These are phyloP conservation scores for Entoloma clypeatum DNA, from an alignment of 1,284 basidiomycete genomes.

Conservation along the genomic window DNA sequence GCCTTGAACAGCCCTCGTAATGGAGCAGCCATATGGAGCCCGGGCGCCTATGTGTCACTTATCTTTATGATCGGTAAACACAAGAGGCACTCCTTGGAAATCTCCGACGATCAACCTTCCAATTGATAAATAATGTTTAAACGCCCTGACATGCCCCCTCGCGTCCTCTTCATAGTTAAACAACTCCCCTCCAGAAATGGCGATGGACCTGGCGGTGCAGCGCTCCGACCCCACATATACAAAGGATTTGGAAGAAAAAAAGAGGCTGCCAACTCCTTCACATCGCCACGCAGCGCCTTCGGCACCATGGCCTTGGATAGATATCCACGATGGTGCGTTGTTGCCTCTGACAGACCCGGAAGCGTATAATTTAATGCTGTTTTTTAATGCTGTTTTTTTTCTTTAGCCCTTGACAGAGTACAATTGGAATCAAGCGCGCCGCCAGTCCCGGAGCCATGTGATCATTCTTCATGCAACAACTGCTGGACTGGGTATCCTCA, in stretches of 20 bases:
- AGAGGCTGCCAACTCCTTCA: slow-evolving; percentile 29
- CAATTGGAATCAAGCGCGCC: slow-evolving; percentile 32
- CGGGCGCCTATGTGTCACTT: too few relatives aligned
- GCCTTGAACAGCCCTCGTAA: too few relatives aligned
- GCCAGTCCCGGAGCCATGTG: slow-evolving; percentile 36
- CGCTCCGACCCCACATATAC: slow-evolving; percentile 14
- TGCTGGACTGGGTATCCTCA: slow-evolving; percentile 46
- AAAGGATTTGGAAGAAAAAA: slow-evolving; percentile 16
- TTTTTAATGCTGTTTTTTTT: slow-evolving; percentile 3
- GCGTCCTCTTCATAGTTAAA: too few relatives aligned
- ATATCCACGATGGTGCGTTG: slow-evolving; percentile 31
- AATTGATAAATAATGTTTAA: too few relatives aligned
- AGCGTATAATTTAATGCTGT: not conserved
- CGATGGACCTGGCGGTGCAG: too few relatives aligned
- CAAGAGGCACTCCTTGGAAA: too few relatives aligned
- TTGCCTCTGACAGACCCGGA: too few relatives aligned
- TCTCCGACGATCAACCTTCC: too few relatives aligned
- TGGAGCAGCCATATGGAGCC: too few relatives aligned
- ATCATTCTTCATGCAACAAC: slow-evolving; percentile 31
- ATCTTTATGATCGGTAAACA: too few relatives aligned
- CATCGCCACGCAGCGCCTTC: slow-evolving; percentile 41
- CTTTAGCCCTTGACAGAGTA: slow-evolving; percentile 13
- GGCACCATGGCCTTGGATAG: slow-evolving; percentile 40
- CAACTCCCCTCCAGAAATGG: too few relatives aligned
- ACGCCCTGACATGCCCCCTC: too few relatives aligned